Conservation (phyloP, 2,329 filamentous ascomycete species). For the Pseudogymnoascus pannorum region DNA sequence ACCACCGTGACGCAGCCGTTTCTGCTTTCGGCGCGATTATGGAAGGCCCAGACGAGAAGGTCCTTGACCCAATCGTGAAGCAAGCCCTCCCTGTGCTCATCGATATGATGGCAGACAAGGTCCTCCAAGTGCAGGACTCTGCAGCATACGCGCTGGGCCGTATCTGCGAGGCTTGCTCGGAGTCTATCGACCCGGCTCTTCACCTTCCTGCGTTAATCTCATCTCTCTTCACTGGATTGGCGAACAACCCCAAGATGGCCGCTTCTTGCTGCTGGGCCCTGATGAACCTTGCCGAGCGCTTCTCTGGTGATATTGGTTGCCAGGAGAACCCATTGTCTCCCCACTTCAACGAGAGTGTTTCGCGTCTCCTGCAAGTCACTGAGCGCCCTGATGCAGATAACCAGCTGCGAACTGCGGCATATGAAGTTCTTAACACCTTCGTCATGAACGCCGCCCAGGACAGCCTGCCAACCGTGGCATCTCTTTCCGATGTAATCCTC, state of each 20-base stretch:
- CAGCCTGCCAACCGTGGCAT: slow-evolving; percentile 71
- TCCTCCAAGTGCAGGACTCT: slow-evolving; percentile 88
- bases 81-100: slow-evolving; percentile 90
- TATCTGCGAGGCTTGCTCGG: slow-evolving; percentile 88
- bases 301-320: slow-evolving; percentile 77
- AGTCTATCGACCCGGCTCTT: slow-evolving; percentile 76
- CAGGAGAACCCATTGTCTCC: slow-evolving; percentile 74
- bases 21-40: slow-evolving; percentile 97
- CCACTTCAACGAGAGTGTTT: slow-evolving; percentile 89
- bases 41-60: slow-evolving; percentile 92
- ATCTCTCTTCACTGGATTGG: slow-evolving; percentile 81
- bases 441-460: slow-evolving; percentile 85
- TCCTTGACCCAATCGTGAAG: slow-evolving; percentile 89
- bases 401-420: slow-evolving; percentile 86
- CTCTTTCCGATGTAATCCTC: slow-evolving; percentile 79
- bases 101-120: slow-evolving; percentile 80
- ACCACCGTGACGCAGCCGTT: slow-evolving; percentile 87
- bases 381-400: slow-evolving; percentile 77
- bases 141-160: slow-evolving; percentile 93
- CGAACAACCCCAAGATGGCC: slow-evolving; percentile 92
- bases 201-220: slow-evolving; percentile 81
- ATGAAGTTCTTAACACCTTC: slow-evolving; percentile 94
- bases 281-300: slow-evolving; percentile 96
- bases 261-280: slow-evolving; percentile 97
- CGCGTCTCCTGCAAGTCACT: slow-evolving; percentile 77